Conservation (phyloP, 441 rosid species). For the Daphne laureola region DNA sequence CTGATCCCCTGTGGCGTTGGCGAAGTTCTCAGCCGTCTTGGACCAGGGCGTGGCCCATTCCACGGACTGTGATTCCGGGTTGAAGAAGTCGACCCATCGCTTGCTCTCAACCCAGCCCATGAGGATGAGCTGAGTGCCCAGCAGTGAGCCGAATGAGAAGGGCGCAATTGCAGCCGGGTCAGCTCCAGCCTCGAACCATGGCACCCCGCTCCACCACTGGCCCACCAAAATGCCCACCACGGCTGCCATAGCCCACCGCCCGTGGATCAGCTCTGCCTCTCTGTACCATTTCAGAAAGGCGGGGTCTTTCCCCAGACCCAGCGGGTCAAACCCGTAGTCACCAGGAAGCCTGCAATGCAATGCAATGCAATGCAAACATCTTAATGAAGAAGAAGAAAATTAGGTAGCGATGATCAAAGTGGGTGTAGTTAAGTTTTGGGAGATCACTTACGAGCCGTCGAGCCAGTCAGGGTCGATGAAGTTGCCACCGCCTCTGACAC, state of each 20-base stretch:
- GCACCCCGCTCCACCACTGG: conserved; percentile 90
- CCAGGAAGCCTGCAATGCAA: conserved; percentile 71
- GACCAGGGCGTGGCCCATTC: conserved; percentile 99
- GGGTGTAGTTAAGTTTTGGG: not conserved
- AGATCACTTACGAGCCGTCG: conserved; percentile 95
- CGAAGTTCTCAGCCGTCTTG: conserved; percentile 70
- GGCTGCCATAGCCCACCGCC: conserved; percentile 93
- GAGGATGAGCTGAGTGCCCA: conserved; percentile 77
- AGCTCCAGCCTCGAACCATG: conserved; percentile 97
- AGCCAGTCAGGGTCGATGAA: conserved; percentile 93
- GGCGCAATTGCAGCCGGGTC: conserved; percentile 81
- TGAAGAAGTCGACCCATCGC: conserved; percentile 91
- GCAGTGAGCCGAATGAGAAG: conserved; percentile 75
- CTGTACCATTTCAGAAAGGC: conserved; percentile 92
- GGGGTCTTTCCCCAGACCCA: conserved; percentile 89
- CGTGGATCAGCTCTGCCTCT: conserved; percentile 95
- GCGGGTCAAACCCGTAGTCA: conserved; percentile 89
- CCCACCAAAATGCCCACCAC: conserved; percentile 89
- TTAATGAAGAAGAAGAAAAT: not conserved
- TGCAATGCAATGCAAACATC: not conserved
- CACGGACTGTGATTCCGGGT: conserved; percentile 82
- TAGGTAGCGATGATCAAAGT: not conserved
- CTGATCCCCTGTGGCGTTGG: conserved; percentile 80
- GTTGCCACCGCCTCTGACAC: conserved; percentile 79
- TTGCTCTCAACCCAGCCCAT: conserved; percentile 99